phyloP scores from a whole-genome alignment of 306 rosid species.

The Ceratonia siliqua region DNA sequence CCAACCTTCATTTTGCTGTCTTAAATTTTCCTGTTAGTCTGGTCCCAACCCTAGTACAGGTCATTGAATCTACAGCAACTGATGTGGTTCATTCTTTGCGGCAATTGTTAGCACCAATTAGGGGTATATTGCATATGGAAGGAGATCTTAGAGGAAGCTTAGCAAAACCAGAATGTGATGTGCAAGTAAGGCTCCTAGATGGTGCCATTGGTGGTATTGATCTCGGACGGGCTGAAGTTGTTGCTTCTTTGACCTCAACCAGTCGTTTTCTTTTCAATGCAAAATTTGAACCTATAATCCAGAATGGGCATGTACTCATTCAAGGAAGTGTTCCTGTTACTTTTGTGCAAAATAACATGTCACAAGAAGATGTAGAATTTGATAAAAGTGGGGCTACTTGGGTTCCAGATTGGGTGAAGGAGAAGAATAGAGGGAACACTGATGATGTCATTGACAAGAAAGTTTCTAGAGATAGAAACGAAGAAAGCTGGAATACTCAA shows the following conservation, averaged over 20 bases:
- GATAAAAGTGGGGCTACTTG: constrained; percentile 63
- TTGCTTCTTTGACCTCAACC: constrained; percentile 83
- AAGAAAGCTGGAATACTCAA: constrained; percentile 88
- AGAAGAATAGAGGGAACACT: constrained; percentile 53
- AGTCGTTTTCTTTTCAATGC: constrained; percentile 94
- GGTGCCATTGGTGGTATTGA: constrained; percentile 92
- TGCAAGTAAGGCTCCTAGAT: constrained; percentile 94
- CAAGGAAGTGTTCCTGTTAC: constrained; percentile 91
- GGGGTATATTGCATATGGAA: constrained; percentile 96
- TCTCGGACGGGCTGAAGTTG: constrained; percentile 93
- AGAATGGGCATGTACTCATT: constrained; percentile 87
- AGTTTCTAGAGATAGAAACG: constrained; percentile 78
- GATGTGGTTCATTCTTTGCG: constrained; percentile 84
- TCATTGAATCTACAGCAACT: constrained; percentile 81
- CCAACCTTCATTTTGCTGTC: constrained; percentile 92
- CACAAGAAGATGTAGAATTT: constrained; percentile 65
- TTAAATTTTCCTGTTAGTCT: constrained; percentile 87
- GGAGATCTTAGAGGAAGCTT: constrained; percentile 95
- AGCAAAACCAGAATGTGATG: constrained; percentile 96
- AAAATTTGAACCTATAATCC: constrained; percentile 80
- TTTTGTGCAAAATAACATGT: constrained; percentile 61
- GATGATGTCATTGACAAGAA: constrained; percentile 71
- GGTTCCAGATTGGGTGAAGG: constrained; percentile 92
- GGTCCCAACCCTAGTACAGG: constrained; percentile 87
- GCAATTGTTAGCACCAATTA: constrained; percentile 81